Conservation (phyloP, 1,284 basidiomycete genomes). For the Ustilago loliicola region DNA sequence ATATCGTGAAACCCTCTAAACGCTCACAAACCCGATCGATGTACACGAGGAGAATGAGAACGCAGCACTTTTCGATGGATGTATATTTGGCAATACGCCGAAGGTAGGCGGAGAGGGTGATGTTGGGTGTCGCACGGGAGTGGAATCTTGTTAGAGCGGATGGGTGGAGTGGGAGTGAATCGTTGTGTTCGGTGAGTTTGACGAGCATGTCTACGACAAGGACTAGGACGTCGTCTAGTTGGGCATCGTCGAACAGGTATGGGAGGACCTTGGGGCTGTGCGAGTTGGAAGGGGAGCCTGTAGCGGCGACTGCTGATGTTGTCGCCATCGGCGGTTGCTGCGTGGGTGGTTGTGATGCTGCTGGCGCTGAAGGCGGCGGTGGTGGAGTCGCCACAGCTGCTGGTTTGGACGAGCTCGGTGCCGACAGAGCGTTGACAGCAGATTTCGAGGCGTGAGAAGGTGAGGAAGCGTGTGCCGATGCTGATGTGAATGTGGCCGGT, state of each 20-base stretch:
- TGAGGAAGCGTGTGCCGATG: conserved; percentile 30
- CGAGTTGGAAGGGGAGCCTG: not conserved
- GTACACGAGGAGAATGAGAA: conserved; percentile 68
- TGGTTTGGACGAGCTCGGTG: conserved; percentile 4
- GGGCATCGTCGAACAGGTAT: conserved; percentile 64
- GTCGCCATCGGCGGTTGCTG: not conserved
- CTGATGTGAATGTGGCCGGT: conserved; percentile 18
- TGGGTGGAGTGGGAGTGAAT: conserved; percentile 67
- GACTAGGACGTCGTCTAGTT: conserved; percentile 63
- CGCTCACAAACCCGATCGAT: conserved; percentile 69
- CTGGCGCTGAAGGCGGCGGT: not conserved
- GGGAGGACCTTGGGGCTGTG: conserved; percentile 50
- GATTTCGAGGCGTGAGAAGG: conserved; percentile 17
- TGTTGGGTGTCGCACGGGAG: conserved; percentile 67
- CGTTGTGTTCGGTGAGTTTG: conserved; percentile 68
- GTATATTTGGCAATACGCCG: conserved; percentile 69
- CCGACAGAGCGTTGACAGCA: conserved; percentile 8
- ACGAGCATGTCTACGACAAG: conserved; percentile 68
- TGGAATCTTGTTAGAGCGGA: conserved; percentile 69
- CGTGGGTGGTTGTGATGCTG: not conserved
- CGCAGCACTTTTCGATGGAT: conserved; percentile 67
- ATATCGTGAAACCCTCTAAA: conserved; percentile 67
- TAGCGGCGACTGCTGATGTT: conserved; percentile 14
- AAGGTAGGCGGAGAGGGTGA: conserved; percentile 65
- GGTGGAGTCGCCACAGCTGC: conserved; percentile 2